Percentiles rank a stretch among this genome's conserved stretches.
Evolutionary conservation across 768 basidiomycete genomes (phyloP).

Genomic region (Termitomyces eurrhizus): DNA sequence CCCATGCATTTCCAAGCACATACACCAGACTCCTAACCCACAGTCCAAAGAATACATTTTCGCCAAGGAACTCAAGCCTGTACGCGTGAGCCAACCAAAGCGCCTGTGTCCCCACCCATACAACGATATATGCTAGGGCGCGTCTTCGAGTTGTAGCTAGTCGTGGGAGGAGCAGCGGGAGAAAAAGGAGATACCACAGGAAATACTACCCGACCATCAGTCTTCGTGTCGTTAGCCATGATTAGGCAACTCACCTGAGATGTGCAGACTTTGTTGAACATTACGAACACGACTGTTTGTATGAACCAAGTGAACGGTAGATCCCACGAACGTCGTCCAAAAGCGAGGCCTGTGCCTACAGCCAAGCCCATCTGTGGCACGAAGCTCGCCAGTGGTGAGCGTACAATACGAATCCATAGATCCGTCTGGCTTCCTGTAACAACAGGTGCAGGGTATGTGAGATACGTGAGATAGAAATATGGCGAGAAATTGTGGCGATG

Average conservation of each 20-base stretch:
- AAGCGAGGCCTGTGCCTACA: constrained; percentile 67
- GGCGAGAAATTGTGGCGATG: constrained; percentile 99
- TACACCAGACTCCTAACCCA: constrained; percentile 81
- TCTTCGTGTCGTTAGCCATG: background rate
- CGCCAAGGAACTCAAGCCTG: constrained; percentile 81
- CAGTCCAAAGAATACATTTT: constrained; percentile 65
- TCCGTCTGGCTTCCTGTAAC: constrained; percentile 12
- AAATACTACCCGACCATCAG: constrained; percentile 66
- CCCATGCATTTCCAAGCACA: constrained; percentile 75
- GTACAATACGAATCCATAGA: constrained; percentile 41
- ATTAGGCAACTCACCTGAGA: constrained; percentile 61
- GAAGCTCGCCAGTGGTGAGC: constrained; percentile 80
- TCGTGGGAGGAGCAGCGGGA: constrained; percentile 76
- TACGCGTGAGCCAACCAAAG: constrained; percentile 93
- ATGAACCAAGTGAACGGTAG: constrained; percentile 86
- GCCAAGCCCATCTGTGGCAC: constrained; percentile 77
- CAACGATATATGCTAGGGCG: constrained; percentile 35
- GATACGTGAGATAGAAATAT: constrained; percentile 94
- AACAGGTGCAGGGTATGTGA: constrained; percentile 59
- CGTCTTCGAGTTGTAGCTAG: constrained; percentile 48
- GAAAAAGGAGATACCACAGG: constrained; percentile 89
- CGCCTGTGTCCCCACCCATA: constrained; percentile 80
- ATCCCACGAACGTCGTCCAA: constrained; percentile 54
- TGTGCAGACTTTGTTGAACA: constrained; percentile 98
- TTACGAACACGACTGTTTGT: constrained; percentile 87